Evolutionary conservation across 1,284 basidiomycete genomes (phyloP), one percentile per base, ranked within the genome.

Genomic region (Pterulicium gracile): DNA sequence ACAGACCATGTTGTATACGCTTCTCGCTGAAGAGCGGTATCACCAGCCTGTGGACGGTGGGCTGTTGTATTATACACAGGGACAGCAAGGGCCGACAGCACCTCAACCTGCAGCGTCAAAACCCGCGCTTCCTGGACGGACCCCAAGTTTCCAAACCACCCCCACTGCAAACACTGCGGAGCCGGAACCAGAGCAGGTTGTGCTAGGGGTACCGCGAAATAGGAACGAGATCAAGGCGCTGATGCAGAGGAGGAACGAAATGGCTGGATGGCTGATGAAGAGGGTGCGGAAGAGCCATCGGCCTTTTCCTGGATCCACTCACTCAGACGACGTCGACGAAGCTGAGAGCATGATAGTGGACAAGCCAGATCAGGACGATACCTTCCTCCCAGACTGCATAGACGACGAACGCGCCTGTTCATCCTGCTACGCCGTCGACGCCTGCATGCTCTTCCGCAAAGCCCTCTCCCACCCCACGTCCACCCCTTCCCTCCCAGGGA

Each of bases 1-100:
- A 0, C 95, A 99, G 64, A 98, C 96, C 1, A 94, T 97, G 83
- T 67, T 98, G 3, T 99, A 98, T 60, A 97, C 92, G 0, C 70
- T 98, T 12, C 75, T 99, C 4, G 82, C 94, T 59, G 78, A 81
- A 24, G 94, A 98, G 58, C 78, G 93, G 12, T 98, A 98, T 58
- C 82, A 86, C 52, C 65, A 67, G 7, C 67, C 73, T 53, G 75
- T 86, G 0, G 67, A 76, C 2, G 79, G 82, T 12, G 96, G 96
- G 1, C 64, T 98, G 43, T 71, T 99, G 21, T 97, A 92, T 60
- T 99, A 98, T 60, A 95, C 94, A 0, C 91, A 95, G 58, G 27
- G 27, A 7, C 7, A 32, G n/a, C 27, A 32, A n/a, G 10, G n/a
- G 27, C n/a, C 7, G 10, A n/a, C n/a, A n/a, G 27, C 27, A 10